These are phyloP conservation scores for Bretschneidera sinensis DNA, from an alignment of 345 rosid genomes.

Conservation along the genomic window DNA sequence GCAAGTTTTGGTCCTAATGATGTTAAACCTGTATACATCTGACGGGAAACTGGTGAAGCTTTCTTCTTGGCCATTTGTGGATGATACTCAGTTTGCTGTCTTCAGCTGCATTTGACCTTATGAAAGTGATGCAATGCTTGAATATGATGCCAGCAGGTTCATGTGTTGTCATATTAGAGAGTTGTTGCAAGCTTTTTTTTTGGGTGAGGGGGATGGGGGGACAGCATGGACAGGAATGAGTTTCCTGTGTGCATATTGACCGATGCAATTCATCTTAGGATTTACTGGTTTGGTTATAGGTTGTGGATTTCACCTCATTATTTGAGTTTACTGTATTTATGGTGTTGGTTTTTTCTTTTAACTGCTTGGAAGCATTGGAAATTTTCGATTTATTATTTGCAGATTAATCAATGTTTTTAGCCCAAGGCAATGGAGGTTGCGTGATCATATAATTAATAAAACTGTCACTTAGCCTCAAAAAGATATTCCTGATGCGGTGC, in stretches of 20 bases:
- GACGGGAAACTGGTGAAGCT: constrained; percentile 17
- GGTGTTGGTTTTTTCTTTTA: constrained; percentile 9
- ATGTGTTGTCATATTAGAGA: constrained; percentile 11
- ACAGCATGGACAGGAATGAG: constrained; percentile 8
- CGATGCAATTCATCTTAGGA: constrained; percentile 17
- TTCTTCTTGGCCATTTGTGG: not conserved
- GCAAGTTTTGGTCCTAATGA: constrained; percentile 86
- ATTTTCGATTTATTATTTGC: constrained; percentile 18
- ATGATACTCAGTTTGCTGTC: not conserved
- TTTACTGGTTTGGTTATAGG: constrained; percentile 18
- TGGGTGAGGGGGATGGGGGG: not conserved
- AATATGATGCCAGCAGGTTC: constrained; percentile 17
- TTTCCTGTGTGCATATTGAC: constrained; percentile 13
- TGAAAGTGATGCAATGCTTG: not conserved
- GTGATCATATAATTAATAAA: constrained; percentile 13
- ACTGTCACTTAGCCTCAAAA: constrained; percentile 3
- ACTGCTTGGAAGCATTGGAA: constrained; percentile 18
- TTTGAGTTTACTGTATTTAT: constrained; percentile 13
- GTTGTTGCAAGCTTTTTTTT: not conserved
- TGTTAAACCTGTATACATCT: constrained; percentile 93
- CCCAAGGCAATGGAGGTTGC: constrained; percentile 22
- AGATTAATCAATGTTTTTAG: constrained; percentile 23
- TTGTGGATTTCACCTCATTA: constrained; percentile 15
- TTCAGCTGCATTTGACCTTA: not conserved
- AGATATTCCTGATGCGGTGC: not conserved